Percentiles rank a stretch among this genome's conserved stretches.
Conservation (phyloP, 23 red algal genomes). For the Pyropia yezoensis region DNA sequence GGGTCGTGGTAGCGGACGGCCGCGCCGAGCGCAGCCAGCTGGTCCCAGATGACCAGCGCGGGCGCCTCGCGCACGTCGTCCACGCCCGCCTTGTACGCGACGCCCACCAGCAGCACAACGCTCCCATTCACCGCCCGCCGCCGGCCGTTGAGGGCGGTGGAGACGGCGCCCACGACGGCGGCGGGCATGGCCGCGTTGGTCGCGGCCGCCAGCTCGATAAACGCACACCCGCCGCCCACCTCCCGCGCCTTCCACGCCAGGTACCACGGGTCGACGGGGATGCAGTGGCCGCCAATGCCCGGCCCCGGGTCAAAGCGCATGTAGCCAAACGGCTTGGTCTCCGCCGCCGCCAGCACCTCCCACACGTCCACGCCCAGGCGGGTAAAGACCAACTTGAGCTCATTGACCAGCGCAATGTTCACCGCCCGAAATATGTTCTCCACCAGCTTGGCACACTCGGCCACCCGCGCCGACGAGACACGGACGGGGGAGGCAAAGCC, state of each 20-base stretch:
- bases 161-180: constrained; percentile 30
- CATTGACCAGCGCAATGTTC: constrained; percentile 84
- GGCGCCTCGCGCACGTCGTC: constrained; percentile 73
- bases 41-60: constrained; percentile 50
- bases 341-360: constrained; percentile 73
- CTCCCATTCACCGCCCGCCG: constrained; percentile 43
- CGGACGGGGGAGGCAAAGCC: constrained; percentile 35
- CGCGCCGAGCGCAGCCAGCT: constrained; percentile 27
- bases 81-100: constrained; percentile 72
- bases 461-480: constrained; percentile 60
- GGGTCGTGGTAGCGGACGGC: constrained; percentile 57
- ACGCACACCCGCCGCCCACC: constrained; percentile 37
- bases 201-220: constrained; percentile 52
- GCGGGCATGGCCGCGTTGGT: constrained; percentile 59
- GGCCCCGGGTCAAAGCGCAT: constrained; percentile 72
- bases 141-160: constrained; percentile 48
- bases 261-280: constrained; percentile 73
- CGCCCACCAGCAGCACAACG: constrained; percentile 39
- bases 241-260: constrained; percentile 82
- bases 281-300: constrained; percentile 78
- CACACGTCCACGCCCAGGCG: constrained; percentile 70
- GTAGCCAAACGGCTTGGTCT: constrained; percentile 77
- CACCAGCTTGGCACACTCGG: constrained; percentile 76
- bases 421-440: constrained; percentile 72
- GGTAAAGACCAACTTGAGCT: constrained; percentile 59